Percentiles rank a stretch among this genome's conserved stretches.
Conservation (phyloP, 2,329 filamentous ascomycete species). For the Fusarium caatingaense region DNA sequence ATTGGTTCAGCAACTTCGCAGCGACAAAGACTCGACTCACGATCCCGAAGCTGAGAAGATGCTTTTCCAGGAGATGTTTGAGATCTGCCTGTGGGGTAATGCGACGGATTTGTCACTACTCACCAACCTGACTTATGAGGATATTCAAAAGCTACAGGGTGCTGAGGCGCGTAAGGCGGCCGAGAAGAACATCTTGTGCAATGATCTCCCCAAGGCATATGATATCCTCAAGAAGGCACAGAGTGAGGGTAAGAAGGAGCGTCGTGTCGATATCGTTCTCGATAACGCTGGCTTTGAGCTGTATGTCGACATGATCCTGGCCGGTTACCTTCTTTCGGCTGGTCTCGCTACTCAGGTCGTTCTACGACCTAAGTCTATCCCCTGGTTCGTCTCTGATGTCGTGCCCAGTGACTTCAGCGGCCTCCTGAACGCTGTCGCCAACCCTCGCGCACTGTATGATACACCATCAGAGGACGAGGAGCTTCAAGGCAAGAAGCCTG, state of each 20-base stretch:
- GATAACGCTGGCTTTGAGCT: constrained; percentile 98
- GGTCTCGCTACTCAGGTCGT: constrained; percentile 88
- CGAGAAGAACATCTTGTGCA: constrained; percentile 91
- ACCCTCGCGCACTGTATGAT: constrained; percentile 83
- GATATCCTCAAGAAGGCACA: constrained; percentile 73
- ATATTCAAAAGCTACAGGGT: constrained; percentile 96
- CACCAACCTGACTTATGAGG: constrained; percentile 90
- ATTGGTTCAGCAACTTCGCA: constrained; percentile 73
- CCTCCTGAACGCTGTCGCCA: constrained; percentile 83
- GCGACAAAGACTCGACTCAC: constrained; percentile 61
- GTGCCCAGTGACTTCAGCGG: constrained; percentile 85
- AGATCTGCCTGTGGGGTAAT: constrained; percentile 98
- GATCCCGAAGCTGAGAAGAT: constrained; percentile 78
- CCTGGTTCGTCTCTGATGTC: constrained; percentile 98
- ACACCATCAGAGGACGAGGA: constrained; percentile 75
- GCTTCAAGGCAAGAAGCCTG: constrained; percentile 66
- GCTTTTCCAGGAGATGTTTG: constrained; percentile 91
- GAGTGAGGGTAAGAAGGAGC: constrained; percentile 70
- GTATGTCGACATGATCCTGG: constrained; percentile 92
- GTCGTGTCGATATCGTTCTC: constrained; percentile 91
- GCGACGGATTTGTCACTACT: constrained; percentile 93
- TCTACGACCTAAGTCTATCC: constrained; percentile 92
- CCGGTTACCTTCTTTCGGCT: constrained; percentile 86
- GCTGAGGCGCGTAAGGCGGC: constrained; percentile 85
- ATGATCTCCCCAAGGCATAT: constrained; percentile 83